Percentiles rank a stretch among this genome's conserved stretches.
Conservation (phyloP, 1,284 basidiomycete species). For the Tilletia caries region DNA sequence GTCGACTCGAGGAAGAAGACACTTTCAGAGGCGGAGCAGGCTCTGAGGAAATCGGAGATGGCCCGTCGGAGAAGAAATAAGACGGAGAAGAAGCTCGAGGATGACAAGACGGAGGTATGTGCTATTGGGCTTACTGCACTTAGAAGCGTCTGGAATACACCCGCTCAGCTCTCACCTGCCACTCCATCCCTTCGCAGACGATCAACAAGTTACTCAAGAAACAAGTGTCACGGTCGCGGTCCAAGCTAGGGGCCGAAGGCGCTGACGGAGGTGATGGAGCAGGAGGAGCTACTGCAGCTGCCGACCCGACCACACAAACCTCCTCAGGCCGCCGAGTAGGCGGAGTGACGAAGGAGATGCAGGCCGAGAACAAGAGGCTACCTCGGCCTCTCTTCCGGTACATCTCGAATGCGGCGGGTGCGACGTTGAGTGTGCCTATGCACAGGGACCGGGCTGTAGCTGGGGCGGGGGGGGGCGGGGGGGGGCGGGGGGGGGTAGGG, state of each 20-base stretch:
- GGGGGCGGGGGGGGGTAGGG: not conserved
- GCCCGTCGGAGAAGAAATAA: slow-evolving; percentile 79
- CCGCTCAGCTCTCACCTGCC: slow-evolving; percentile 15
- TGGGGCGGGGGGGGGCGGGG: not conserved
- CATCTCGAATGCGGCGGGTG: slow-evolving; percentile 19
- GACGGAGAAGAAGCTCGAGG: slow-evolving; percentile 82
- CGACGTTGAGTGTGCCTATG: slow-evolving; percentile 23
- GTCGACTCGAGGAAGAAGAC: slow-evolving; percentile 65
- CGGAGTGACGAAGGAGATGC: slow-evolving; percentile 6
- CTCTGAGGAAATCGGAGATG: slow-evolving; percentile 76
- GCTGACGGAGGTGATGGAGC: slow-evolving; percentile 3
- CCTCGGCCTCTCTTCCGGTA: slow-evolving; percentile 26
- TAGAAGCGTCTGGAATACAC: slow-evolving; percentile 25
- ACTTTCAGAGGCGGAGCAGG: slow-evolving; percentile 76
- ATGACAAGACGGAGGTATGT: slow-evolving; percentile 68
- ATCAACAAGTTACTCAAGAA: slow-evolving; percentile 88
- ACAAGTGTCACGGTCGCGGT: slow-evolving; percentile 46
- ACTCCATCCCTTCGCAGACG: slow-evolving; percentile 58
- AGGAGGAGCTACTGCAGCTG: not conserved
- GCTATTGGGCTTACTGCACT: slow-evolving; percentile 32
- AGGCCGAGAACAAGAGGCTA: slow-evolving; percentile 13
- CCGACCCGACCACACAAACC: not conserved
- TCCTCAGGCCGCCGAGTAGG: not conserved
- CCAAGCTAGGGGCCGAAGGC: slow-evolving; percentile 26
- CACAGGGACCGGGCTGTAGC: no score